Conservation (phyloP, 768 basidiomycete species). For the Kwoniella mangroviensis region DNA sequence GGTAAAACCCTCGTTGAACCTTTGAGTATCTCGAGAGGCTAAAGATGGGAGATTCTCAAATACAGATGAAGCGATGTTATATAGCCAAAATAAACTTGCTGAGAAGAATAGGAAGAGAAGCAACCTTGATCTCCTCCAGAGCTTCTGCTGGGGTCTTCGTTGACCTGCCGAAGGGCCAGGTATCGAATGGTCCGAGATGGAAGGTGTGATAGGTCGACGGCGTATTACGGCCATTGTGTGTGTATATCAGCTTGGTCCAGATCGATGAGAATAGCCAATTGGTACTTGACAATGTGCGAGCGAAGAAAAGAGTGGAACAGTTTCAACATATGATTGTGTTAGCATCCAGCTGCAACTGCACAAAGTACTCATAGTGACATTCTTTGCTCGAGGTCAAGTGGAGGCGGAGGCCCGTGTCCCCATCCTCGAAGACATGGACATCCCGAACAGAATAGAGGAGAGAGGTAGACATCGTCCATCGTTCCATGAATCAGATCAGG, state of each 20-base stretch:
- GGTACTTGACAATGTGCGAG: too few relatives aligned
- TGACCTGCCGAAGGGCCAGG: neutral
- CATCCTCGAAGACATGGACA: too few relatives aligned
- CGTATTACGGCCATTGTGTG: conserved; percentile 5
- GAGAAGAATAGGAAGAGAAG: neutral
- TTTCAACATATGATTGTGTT: too few relatives aligned
- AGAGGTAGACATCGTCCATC: too few relatives aligned
- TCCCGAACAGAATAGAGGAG: too few relatives aligned
- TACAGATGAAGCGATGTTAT: neutral
- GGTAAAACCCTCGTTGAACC: neutral
- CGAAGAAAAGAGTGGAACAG: too few relatives aligned
- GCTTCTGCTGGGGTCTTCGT: neutral
- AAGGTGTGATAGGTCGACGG: neutral
- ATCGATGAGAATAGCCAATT: too few relatives aligned
- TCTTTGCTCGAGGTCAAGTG: neutral
- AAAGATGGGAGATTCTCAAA: neutral
- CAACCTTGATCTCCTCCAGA: neutral
- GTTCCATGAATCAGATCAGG: too few relatives aligned
- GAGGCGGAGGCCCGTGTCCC: conserved; percentile 13
- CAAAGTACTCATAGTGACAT: neutral
- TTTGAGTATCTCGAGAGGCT: neutral
- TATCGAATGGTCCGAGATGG: neutral
- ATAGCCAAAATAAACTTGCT: neutral
- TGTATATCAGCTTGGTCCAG: too few relatives aligned
- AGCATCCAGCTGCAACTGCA: too few relatives aligned